These are phyloP conservation scores for Arxiozyma telluris DNA, from an alignment of 1,139 yeast species.

Conservation along the genomic window DNA sequence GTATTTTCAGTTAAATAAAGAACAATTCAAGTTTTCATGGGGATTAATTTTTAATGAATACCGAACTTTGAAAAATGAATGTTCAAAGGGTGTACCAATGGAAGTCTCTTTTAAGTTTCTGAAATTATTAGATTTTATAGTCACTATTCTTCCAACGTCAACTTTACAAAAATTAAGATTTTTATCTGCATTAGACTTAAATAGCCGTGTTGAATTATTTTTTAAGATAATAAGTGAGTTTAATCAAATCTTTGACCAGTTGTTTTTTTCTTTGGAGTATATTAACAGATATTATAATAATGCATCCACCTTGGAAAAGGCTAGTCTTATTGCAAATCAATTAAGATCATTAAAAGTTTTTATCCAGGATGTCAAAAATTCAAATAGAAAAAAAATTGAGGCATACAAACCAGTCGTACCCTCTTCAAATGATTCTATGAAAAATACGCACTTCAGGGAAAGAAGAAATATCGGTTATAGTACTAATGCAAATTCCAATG, in stretches of 20 bases:
- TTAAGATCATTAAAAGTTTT: constrained; percentile 47
- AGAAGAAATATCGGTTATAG: not conserved
- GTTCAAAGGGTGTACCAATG: constrained; percentile 6
- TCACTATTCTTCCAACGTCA: constrained; percentile 55
- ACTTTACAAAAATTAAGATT: constrained; percentile 38
- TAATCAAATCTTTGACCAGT: constrained; percentile 28
- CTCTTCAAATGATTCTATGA: not conserved
- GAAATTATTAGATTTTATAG: constrained; percentile 44
- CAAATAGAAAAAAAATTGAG: not conserved
- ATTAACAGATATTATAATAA: constrained; percentile 38
- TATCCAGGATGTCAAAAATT: constrained; percentile 42
- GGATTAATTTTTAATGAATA: constrained; percentile 22
- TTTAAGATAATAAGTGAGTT: constrained; percentile 33
- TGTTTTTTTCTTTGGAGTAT: constrained; percentile 31
- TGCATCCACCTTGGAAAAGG: constrained; percentile 46
- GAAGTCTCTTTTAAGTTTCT: constrained; percentile 21
- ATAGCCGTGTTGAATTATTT: constrained; percentile 34
- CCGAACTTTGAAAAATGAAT: constrained; percentile 14
- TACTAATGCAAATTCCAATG: not conserved
- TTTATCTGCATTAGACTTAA: constrained; percentile 33
- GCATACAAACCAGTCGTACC: not conserved
- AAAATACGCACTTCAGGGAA: not conserved
- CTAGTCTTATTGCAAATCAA: constrained; percentile 53
- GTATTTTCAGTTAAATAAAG: constrained; percentile 39
- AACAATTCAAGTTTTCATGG: constrained; percentile 23